These are phyloP conservation scores for Chaetomium globosum DNA, from an alignment of 2,329 filamentous ascomycete genomes.

Conservation along the genomic window DNA sequence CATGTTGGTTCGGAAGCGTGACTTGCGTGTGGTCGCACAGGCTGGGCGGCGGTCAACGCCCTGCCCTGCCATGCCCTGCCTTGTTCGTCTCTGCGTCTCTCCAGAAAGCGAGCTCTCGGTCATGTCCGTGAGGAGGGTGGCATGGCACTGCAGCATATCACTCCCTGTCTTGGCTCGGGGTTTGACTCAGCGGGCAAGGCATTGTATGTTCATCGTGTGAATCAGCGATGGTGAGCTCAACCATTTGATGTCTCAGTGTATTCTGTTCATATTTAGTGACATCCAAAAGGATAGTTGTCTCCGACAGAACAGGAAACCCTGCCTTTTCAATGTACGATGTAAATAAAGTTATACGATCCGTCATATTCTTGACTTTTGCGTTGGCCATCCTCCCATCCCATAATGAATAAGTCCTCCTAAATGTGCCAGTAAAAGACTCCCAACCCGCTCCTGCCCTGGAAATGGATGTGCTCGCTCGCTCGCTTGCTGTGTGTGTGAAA, in stretches of 20 bases:
- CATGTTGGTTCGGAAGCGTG: conserved; percentile 15
- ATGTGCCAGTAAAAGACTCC: conserved; percentile 5
- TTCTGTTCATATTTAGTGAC: background rate
- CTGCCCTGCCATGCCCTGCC: no score
- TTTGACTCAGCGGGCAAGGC: background rate
- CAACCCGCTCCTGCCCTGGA: conserved; percentile 2
- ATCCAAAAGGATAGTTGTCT: background rate
- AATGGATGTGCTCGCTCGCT: conserved; percentile 20
- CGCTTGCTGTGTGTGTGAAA: conserved; percentile 17
- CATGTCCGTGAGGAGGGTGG: background rate
- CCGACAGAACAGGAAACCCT: background rate
- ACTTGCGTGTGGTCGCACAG: conserved; percentile 11
- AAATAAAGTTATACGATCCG: background rate
- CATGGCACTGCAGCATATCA: background rate
- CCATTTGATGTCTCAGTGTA: background rate
- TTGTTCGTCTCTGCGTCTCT: background rate
- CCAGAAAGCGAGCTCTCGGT: background rate
- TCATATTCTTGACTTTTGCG: conserved; percentile 2
- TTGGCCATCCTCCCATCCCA: background rate
- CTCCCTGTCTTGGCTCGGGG: background rate
- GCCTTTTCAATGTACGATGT: background rate
- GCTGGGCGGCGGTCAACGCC: background rate
- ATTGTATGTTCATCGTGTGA: background rate
- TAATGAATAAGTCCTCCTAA: conserved; percentile 8
- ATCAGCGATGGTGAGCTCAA: background rate